Conservation (phyloP, 75 land plant genomes). For the Ceratopteris richardii region DNA sequence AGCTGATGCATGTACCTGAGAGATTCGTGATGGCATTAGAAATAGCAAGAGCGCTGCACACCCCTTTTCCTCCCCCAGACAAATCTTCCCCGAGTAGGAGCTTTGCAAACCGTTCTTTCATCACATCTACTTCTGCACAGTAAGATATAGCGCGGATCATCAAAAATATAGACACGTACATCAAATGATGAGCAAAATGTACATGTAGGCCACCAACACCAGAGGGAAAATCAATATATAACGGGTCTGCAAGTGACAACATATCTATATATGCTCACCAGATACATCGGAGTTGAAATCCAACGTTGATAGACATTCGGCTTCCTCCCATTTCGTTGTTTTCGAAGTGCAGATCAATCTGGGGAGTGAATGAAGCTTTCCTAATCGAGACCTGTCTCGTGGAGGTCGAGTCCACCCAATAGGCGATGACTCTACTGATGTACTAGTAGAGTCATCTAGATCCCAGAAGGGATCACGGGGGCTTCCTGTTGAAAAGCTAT, state of each 20-base stretch:
- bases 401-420: conserved; percentile 31
- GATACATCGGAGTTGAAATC: conserved; percentile 10
- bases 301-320: conserved; percentile 11
- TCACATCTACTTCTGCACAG: conserved; percentile 41
- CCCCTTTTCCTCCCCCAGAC: conserved; percentile 68
- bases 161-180: neutral
- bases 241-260: neutral
- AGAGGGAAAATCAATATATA: neutral
- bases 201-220: neutral
- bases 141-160: conserved; percentile 4
- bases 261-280: neutral
- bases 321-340: conserved; percentile 28
- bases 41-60: conserved; percentile 53
- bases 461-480: conserved; percentile 7
- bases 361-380: conserved; percentile 8
- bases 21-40: conserved; percentile 69
- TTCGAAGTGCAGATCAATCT: conserved; percentile 4
- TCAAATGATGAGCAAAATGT: neutral
- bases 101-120: conserved; percentile 63
- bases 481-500: neutral
- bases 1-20: too few species aligned
- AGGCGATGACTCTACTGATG: conserved; percentile 24
- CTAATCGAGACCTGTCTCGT: conserved; percentile 13
- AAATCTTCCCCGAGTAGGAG: conserved; percentile 63
- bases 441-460: conserved; percentile 1